phyloP scores from a whole-genome alignment of 352 stramenopile species.

The Globisporangium apiculatum region DNA sequence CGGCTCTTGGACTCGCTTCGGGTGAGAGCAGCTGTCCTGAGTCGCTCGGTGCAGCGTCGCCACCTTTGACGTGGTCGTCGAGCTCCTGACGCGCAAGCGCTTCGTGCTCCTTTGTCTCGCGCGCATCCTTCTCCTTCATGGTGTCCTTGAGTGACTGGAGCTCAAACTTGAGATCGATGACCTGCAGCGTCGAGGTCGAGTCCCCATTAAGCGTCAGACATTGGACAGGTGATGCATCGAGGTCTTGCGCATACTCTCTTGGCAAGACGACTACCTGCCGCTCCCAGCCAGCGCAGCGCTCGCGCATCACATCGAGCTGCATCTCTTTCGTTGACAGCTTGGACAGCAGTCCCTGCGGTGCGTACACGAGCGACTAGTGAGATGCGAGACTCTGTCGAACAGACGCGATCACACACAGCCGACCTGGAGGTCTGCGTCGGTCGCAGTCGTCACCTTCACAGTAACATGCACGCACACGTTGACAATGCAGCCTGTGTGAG shows the following conservation, averaged over 20 bases:
- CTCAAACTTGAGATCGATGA: conserved; percentile 49
- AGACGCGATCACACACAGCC: background rate
- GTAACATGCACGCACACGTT: no score
- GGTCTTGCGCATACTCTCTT: no score
- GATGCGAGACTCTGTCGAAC: no score
- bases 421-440: conserved; percentile 12
- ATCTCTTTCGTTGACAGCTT: conserved; percentile 27
- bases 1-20: conserved; percentile 1
- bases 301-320: conserved; percentile 28
- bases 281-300: conserved; percentile 37
- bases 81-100: conserved; percentile 4
- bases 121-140: conserved; percentile 22
- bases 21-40: background rate
- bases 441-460: conserved; percentile 8
- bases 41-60: conserved; percentile 1
- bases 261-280: conserved; percentile 17
- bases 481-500: no score
- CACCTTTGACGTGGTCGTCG: no score
- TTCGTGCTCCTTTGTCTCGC: conserved; percentile 6
- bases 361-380: no score
- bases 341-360: conserved; percentile 16
- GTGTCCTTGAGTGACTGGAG: conserved; percentile 30
- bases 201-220: no score
- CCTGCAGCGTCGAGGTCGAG: conserved; percentile 9
- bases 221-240: no score